Evolutionary conservation across 2,329 filamentous ascomycete genomes (phyloP), one percentile per base, ranked within the genome.

Genomic region (Ilyonectria robusta): DNA sequence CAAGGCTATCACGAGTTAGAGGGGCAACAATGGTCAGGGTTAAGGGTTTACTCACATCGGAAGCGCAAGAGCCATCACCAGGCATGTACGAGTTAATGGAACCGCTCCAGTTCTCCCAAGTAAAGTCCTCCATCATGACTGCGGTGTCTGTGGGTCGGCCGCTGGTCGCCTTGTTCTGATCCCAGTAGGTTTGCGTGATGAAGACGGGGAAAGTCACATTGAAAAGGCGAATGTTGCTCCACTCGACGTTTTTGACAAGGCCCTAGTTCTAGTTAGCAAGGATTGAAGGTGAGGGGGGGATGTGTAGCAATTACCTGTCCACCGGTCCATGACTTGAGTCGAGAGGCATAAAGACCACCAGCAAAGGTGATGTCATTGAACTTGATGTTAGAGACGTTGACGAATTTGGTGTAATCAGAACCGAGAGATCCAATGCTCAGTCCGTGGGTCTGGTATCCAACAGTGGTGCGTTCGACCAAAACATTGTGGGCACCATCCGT

Each of bases 181-280:
- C 62, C 62, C 62, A 65, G 21, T 65, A 65, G 3, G 62, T 65
- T n/a, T 65, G 62, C 2, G 62, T 65, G 51, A 65, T 65, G 44
- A 60, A 65, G 44, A 65, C 44, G n/a, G 62, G 62, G 57, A 65
- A 65, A n/a, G 62, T 60, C 19, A 65, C 62, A 10, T 65, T 65
- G 51, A 65, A 65, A 35, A 65, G 50, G n/a, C 62, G 62, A 19
- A 65, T 65, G 42, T 65, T 65, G 50, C 62, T 60, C 57, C 62
- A 65, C 46, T 60, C 57, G 6, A 65, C 62, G 35, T 60, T 65
- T 26, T 65, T 65, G 51, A 65, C 62, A 35, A 65, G 62, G 15
- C 57, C 62, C 56, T 64, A 4, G 1, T 1, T 13, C 8, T 15
- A 11, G 48, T 65, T 59, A 60, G 42, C 31, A 35, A 44, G 15